Evolutionary conservation across 108 stramenopile genomes (phyloP).

Genomic region (Skeletonema menzelii): DNA sequence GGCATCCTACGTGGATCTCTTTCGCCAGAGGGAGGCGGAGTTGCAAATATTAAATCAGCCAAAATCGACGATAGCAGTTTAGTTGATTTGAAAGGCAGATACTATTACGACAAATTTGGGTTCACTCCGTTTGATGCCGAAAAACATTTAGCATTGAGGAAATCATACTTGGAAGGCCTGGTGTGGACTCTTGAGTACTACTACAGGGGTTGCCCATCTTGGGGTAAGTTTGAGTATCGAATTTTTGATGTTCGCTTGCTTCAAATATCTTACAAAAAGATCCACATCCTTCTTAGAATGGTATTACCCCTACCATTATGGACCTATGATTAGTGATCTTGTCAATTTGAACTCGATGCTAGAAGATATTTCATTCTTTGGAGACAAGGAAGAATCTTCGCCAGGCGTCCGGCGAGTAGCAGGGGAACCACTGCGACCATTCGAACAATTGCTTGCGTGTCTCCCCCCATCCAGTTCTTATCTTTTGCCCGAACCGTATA

Average conservation of each 20-base stretch:
- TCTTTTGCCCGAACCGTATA: slow-evolving; percentile 92
- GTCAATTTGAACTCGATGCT: slow-evolving; percentile 68
- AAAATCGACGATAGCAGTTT: slow-evolving; percentile 34
- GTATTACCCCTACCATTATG: slow-evolving; percentile 98
- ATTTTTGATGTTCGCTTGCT: background rate
- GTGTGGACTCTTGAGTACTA: slow-evolving; percentile 98
- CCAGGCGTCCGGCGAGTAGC: slow-evolving; percentile 28
- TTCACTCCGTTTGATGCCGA: slow-evolving; percentile 86
- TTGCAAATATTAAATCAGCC: slow-evolving; percentile 10
- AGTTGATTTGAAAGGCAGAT: slow-evolving; percentile 79
- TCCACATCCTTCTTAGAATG: slow-evolving; percentile 57
- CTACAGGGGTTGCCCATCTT: slow-evolving; percentile 91
- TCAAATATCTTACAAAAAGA: background rate
- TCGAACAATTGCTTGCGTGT: slow-evolving; percentile 95
- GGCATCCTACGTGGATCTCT: slow-evolving; percentile 39
- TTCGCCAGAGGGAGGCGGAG: slow-evolving; percentile 35
- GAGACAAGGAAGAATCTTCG: slow-evolving; percentile 25
- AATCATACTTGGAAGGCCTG: slow-evolving; percentile 91
- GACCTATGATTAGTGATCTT: slow-evolving; percentile 95
- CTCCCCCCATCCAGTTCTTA: slow-evolving; percentile 93
- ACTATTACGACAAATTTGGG: slow-evolving; percentile 94
- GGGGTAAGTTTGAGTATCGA: slow-evolving; percentile 40
- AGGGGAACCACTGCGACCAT: slow-evolving; percentile 88
- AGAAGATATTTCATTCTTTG: slow-evolving; percentile 64
- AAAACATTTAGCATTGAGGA: slow-evolving; percentile 79